Evolutionary conservation across 1,139 yeast species (phyloP).

Genomic region (Magnusiomyces tetraspermus): DNA sequence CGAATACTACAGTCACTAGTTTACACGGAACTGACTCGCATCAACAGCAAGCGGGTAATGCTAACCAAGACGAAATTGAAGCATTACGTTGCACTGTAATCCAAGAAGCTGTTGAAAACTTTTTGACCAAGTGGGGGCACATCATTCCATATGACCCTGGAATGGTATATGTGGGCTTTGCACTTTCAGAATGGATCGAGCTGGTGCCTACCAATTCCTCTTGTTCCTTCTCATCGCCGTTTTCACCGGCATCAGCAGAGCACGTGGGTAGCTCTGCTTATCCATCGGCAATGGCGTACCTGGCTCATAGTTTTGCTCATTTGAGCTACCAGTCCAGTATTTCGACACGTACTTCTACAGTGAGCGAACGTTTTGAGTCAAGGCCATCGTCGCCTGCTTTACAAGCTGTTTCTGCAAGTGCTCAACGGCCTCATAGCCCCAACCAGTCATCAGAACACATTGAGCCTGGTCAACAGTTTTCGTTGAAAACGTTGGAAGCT

Average conservation of each 20-base stretch:
- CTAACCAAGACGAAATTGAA: constrained; percentile 6
- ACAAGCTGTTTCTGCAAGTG: background rate
- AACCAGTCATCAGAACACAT: too few species aligned
- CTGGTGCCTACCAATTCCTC: too few species aligned
- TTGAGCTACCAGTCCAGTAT: background rate
- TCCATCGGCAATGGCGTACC: too few species aligned
- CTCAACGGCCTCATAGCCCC: too few species aligned
- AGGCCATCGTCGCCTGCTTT: constrained; percentile 3
- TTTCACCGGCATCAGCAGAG: background rate
- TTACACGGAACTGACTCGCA: background rate
- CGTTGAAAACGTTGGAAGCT: constrained; percentile 6
- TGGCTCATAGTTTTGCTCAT: background rate
- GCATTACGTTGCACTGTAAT: constrained; percentile 27
- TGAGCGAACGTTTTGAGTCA: background rate
- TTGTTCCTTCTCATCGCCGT: too few species aligned
- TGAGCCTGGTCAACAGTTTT: background rate
- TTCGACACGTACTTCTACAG: background rate
- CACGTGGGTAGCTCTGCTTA: background rate
- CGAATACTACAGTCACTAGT: background rate
- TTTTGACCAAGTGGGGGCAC: constrained; percentile 69
- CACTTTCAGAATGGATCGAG: constrained; percentile 85
- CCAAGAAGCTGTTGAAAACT: constrained; percentile 53
- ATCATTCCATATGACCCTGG: constrained; percentile 73
- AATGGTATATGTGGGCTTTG: constrained; percentile 78
- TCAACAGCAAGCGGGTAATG: background rate